Base-by-base conservation (phyloP, 768 basidiomycete genomes). In the Trametes sanguinea region DNA sequence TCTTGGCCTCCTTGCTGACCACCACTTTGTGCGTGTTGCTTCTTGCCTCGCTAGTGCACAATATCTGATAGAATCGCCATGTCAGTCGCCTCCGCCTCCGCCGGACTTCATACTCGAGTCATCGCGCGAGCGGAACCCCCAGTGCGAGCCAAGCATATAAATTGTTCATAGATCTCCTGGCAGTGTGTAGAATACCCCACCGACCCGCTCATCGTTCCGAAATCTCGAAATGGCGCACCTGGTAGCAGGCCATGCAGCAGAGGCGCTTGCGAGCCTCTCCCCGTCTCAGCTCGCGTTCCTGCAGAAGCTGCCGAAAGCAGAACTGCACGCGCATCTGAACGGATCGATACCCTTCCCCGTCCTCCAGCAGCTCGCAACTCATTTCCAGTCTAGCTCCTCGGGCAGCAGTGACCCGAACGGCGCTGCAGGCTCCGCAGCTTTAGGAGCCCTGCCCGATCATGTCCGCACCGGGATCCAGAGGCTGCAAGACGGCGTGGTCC, bases 271-370 rank as follows among this genome's bases (percentile, higher is more conserved):
- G 1, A 81, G 85, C 1, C 79, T 93, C 27, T 75, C 76, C 9
- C 64, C 76, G 0, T 63, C 74, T 6, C 85, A 92, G 65, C 52
- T 86, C 27, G 39, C 71, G 5, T 94, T 93, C 72, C 76, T 94
- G 45, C 77, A 82, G 51, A 59, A 63, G 1, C 78, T 93, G 0
- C 88, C 88, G 9, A 94, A 94, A 73, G 90, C 92, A 1, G 92
- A 95, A 69, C 81, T 94, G 0, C 92, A 94, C 63, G 92, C 92
- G 0, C 92, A 94, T 69, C 81, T 93, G 4, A 93, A 93, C 66
- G 92, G 92, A 0, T 94, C 85, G 9, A 93, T 94, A 37, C 92
- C 92, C 0, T 74, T 92, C 29, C 54, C 74, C 0, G 74, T 84
- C 30, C 80, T 94, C 0, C 83, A 85, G 63, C 79, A 84, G 7